These are phyloP conservation scores for Eruca vesicaria DNA, from an alignment of 441 rosid genomes.

Conservation along the genomic window DNA sequence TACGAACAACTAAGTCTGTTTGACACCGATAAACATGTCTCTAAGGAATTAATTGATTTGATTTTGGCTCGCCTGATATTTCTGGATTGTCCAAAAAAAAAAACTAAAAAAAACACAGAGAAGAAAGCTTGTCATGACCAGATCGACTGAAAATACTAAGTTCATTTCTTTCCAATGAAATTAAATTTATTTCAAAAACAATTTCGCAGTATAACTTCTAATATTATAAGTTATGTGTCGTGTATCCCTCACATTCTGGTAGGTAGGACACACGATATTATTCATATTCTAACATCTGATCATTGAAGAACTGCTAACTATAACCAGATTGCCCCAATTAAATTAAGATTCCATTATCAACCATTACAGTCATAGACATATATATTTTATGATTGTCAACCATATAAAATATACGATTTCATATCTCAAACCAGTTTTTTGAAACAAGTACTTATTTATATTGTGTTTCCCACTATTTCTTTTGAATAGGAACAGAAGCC, in stretches of 20 bases:
- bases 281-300: conserved; percentile 1
- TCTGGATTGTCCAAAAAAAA: too few species aligned
- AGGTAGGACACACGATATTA: conserved; percentile 3
- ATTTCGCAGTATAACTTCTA: neutral
- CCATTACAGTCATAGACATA: neutral
- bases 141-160: neutral
- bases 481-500: neutral
- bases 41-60: too few species aligned
- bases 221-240: neutral
- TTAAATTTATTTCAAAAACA: neutral
- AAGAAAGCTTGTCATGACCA: neutral
- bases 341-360: neutral
- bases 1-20: too few species aligned
- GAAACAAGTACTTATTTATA: neutral
- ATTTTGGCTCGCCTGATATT: too few species aligned
- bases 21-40: too few species aligned
- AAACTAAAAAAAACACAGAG: too few species aligned
- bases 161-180: neutral
- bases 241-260: conserved; percentile 13
- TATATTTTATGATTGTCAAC: neutral
- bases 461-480: neutral
- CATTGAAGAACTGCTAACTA: conserved; percentile 16
- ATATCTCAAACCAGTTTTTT: neutral
- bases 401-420: neutral
- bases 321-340: neutral